Percentiles rank a stretch among this genome's conserved stretches.
These are phyloP conservation scores for Globisporangium parvum DNA, from an alignment of 352 stramenopile genomes.

Conservation along the genomic window DNA sequence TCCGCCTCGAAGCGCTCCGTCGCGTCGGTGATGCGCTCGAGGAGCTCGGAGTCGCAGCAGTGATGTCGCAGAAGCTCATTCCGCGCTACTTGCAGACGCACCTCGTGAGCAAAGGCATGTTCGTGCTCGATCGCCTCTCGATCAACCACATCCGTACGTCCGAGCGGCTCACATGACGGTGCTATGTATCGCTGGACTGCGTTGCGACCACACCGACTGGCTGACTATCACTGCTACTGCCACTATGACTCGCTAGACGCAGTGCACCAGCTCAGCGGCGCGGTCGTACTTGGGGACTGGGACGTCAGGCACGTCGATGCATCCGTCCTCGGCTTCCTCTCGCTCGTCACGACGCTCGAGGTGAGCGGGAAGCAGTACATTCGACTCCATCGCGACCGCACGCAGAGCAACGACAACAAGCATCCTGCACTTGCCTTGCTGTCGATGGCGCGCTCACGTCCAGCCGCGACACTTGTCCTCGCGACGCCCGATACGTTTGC, in stretches of 20 bases:
- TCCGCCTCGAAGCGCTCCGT: conserved; percentile 25
- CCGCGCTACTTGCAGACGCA: conserved; percentile 37
- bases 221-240: conserved; percentile 1
- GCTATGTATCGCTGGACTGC: background rate
- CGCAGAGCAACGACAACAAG: background rate
- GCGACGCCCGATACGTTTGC: conserved; percentile 26
- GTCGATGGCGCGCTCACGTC: conserved; percentile 10
- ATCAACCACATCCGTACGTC: conserved; percentile 46
- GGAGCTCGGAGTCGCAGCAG: conserved; percentile 24
- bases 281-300: conserved; percentile 42
- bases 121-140: conserved; percentile 43
- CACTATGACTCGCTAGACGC: conserved; percentile 16
- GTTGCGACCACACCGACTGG: background rate
- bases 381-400: conserved; percentile 18
- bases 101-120: conserved; percentile 28
- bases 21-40: conserved; percentile 28
- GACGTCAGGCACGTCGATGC: conserved; percentile 15
- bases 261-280: conserved; percentile 45
- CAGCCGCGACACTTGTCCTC: conserved; percentile 39
- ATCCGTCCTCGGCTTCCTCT: conserved; percentile 33
- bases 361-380: conserved; percentile 32
- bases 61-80: conserved; percentile 57
- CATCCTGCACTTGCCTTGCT: background rate
- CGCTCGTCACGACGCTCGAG: conserved; percentile 26
- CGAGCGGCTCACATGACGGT: background rate